These are phyloP conservation scores for Erysiphe pulchra DNA, from an alignment of 2,329 filamentous ascomycete species.

Conservation along the genomic window DNA sequence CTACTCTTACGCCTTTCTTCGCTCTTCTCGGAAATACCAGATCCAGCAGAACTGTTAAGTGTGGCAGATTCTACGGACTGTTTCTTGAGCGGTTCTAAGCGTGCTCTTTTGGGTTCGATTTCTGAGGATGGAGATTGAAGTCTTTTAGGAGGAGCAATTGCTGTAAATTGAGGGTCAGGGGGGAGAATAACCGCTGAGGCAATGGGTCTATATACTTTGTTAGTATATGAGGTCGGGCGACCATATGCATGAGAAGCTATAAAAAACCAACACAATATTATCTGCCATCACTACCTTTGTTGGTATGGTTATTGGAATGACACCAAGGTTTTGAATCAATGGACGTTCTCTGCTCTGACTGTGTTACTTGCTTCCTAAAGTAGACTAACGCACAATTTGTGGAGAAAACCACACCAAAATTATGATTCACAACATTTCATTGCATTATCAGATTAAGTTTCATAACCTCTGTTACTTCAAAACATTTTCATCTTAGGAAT, in stretches of 20 bases:
- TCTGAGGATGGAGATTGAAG: neutral
- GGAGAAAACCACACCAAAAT: too few relatives aligned
- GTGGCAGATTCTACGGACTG: neutral
- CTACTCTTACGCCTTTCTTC: constrained; percentile 17
- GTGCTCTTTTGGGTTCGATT: neutral
- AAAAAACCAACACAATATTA: constrained; percentile 4
- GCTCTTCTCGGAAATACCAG: neutral
- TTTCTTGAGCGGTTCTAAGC: neutral
- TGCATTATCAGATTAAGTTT: too few relatives aligned
- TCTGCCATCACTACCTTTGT: constrained; percentile 6
- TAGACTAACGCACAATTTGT: too few relatives aligned
- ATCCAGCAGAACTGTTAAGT: neutral
- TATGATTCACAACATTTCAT: too few relatives aligned
- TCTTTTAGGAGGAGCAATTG: neutral
- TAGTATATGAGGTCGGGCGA: constrained; percentile 1
- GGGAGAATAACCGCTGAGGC: constrained; percentile 15
- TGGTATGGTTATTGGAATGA: neutral
- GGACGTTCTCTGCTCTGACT: too few relatives aligned
- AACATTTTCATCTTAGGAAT: too few relatives aligned
- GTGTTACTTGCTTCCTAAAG: too few relatives aligned
- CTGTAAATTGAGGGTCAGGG: constrained; percentile 1
- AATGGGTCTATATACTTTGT: constrained; percentile 9
- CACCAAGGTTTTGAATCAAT: too few relatives aligned
- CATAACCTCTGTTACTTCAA: too few relatives aligned
- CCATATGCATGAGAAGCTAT: neutral